phyloP scores from a whole-genome alignment of 805 yeast genomes.

The Yarrowia sp. region DNA sequence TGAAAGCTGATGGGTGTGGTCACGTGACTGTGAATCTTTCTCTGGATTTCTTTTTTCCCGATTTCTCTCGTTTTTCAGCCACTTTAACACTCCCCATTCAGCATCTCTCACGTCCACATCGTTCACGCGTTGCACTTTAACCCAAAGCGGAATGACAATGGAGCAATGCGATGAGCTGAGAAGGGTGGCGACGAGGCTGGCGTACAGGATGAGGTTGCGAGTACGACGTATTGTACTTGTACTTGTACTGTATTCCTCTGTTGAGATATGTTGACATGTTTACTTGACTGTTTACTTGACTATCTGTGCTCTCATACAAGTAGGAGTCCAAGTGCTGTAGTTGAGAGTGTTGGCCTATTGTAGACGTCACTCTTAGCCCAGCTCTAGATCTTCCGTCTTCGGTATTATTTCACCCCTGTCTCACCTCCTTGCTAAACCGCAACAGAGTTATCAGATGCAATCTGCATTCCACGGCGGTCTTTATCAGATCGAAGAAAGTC shows the following conservation, averaged over 20 bases:
- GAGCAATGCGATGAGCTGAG: conserved; percentile 30
- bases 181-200: neutral
- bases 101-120: neutral
- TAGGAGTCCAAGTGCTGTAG: too few species aligned
- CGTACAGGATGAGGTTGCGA: too few species aligned
- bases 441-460: conserved; percentile 29
- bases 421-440: conserved; percentile 13
- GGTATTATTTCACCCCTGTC: conserved; percentile 16
- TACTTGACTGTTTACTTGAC: too few species aligned
- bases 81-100: neutral
- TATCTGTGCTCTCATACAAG: too few species aligned
- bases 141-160: conserved; percentile 26
- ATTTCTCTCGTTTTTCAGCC: neutral
- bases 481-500: conserved; percentile 4
- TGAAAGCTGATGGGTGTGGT: neutral
- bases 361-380: too few species aligned
- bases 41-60: neutral
- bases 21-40: neutral
- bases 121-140: conserved; percentile 11
- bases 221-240: too few species aligned
- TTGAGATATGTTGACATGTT: too few species aligned
- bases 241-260: too few species aligned
- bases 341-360: too few species aligned
- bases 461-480: neutral
- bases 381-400: neutral